Conservation (phyloP, 176 grass and related monocot genomes). For the Ensete ventricosum region DNA sequence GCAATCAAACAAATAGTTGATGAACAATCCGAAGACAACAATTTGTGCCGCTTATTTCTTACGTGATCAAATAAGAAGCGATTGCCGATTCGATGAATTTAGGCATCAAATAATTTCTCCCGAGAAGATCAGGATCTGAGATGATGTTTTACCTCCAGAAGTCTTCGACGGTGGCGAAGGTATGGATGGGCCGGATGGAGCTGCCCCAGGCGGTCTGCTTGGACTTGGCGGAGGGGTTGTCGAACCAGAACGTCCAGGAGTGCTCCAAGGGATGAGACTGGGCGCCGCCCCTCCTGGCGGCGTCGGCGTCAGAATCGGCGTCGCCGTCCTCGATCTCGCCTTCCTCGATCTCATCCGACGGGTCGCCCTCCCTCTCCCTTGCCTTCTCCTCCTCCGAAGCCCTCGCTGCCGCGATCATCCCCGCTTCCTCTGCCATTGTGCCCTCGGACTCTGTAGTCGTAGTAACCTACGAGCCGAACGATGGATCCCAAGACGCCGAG, state of each 20-base stretch:
- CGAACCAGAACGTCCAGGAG: slow-evolving; percentile 96
- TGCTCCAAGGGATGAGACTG: slow-evolving; percentile 59
- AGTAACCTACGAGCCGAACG: not conserved
- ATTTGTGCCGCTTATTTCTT: no score
- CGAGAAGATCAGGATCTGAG: not conserved
- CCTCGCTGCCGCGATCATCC: not conserved
- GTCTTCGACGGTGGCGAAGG: slow-evolving; percentile 85
- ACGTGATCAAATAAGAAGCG: no score
- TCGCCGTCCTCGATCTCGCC: slow-evolving; percentile 65
- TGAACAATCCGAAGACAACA: no score
- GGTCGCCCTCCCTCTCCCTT: not conserved
- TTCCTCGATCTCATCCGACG: slow-evolving; percentile 52
- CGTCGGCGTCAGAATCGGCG: not conserved
- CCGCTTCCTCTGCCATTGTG: slow-evolving; percentile 26
- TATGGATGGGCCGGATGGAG: slow-evolving; percentile 73
- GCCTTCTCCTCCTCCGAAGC: slow-evolving; percentile 31
- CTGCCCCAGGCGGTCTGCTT: slow-evolving; percentile 58
- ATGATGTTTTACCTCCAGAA: slow-evolving; percentile 60
- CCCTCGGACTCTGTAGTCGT: not conserved
- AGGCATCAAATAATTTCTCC: no score
- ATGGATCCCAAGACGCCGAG: not conserved
- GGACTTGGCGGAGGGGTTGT: slow-evolving; percentile 58
- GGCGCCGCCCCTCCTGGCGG: slow-evolving; percentile 1
- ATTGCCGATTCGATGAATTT: no score
- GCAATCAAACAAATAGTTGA: no score